phyloP scores from a whole-genome alignment of 148 eudicot species.

The Rhododendron ovatum region DNA sequence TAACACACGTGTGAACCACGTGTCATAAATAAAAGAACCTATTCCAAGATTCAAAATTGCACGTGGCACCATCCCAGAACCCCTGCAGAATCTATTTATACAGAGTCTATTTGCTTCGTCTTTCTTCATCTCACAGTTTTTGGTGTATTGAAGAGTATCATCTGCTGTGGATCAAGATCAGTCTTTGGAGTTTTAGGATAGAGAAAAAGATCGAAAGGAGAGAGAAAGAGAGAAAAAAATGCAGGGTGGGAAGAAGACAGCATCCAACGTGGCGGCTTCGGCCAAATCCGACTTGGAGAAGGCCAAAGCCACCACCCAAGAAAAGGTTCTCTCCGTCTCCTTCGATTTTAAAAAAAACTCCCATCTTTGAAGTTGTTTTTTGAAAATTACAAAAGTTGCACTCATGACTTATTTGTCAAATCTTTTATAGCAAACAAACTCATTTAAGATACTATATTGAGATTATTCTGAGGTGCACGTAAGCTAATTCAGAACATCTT shows the following conservation, averaged over 20 bases:
- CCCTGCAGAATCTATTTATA: not conserved
- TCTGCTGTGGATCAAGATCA: not conserved
- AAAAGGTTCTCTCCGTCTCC: not conserved
- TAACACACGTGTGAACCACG: not conserved
- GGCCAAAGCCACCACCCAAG: not conserved
- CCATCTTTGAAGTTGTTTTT: too few relatives aligned
- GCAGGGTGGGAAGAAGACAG: not conserved
- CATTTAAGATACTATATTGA: too few relatives aligned
- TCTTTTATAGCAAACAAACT: too few relatives aligned
- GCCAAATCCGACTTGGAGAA: constrained; percentile 5
- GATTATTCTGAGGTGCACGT: too few relatives aligned
- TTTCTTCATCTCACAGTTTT: not conserved
- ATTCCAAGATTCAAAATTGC: not conserved
- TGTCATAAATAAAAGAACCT: not conserved
- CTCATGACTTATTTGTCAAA: too few relatives aligned
- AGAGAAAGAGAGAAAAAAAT: not conserved
- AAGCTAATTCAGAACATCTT: too few relatives aligned
- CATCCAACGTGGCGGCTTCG: not conserved
- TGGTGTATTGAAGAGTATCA: not conserved
- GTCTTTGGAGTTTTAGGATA: not conserved
- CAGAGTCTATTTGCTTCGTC: not conserved
- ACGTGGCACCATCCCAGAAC: constrained; percentile 3
- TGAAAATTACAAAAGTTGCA: too few relatives aligned
- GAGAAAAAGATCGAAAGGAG: not conserved
- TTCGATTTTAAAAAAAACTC: too few relatives aligned